Evolutionary conservation across 139 green algal genomes (phyloP).

Genomic region (Coccomyxa sp.): DNA sequence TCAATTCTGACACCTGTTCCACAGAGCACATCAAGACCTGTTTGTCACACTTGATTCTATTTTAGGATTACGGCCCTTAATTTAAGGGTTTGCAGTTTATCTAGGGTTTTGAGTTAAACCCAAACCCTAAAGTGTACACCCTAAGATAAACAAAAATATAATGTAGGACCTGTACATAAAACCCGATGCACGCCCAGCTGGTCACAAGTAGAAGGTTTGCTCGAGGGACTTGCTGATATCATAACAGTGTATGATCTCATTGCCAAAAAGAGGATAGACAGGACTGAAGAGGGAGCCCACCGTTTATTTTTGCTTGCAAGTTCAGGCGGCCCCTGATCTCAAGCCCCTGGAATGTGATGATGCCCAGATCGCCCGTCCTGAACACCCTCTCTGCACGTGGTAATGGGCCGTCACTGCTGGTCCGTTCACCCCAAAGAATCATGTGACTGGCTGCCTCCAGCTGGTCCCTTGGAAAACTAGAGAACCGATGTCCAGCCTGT

Average conservation of each 20-base stretch:
- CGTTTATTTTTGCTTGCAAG: neutral
- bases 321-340: neutral
- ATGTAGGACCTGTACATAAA: neutral
- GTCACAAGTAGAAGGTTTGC: too few species aligned
- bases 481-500: neutral
- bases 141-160: neutral
- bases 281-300: neutral
- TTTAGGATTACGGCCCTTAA: too few species aligned
- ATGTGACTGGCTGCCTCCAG: neutral
- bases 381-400: slow-evolving; percentile 12
- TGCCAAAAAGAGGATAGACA: neutral
- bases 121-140: neutral
- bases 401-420: neutral
- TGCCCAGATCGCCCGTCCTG: slow-evolving; percentile 33
- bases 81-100: neutral
- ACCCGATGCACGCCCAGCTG: neutral
- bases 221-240: neutral
- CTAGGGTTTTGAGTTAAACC: neutral
- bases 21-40: too few species aligned
- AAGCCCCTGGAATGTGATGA: slow-evolving; percentile 7
- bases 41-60: too few species aligned
- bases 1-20: slow-evolving; percentile 35
- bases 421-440: neutral
- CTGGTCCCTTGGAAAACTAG: neutral
- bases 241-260: neutral